Base-by-base conservation (phyloP, 2,329 filamentous ascomycete genomes). In the Cladophialophora immunda region DNA sequence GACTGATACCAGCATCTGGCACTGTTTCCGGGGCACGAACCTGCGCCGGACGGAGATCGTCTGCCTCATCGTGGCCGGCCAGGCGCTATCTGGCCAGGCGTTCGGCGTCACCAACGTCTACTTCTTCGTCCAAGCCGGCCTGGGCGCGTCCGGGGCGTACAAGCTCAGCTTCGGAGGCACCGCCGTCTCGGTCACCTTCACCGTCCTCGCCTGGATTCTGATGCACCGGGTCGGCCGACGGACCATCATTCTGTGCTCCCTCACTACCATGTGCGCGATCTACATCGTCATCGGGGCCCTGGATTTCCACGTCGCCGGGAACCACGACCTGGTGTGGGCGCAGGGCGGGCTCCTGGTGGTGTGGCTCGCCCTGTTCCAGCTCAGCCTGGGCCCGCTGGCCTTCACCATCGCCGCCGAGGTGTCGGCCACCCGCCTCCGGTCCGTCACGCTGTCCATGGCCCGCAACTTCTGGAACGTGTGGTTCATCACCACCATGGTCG, bases 101-200 rank as follows among this genome's bases (percentile, higher is more conserved):
- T 69, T 79, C 27, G 76, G 2, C 63, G 74, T 15, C 72, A 74
- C 9, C 74, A 73, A 70, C 69, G 74, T 65, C 58, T 76, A 11
- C 0, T 76, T 81, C 1, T 69, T 81, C 58, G 77, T 85, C 68
- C 83, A 86, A 71, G 86, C 86, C 3, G 87, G 87, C 1, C 74
- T 89, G 25, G 71, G 76, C 0, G 78, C 81, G 0, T 76, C 78
- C 13, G 79, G 82, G 22, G 81, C 86, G 0, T 89, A 87, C 67
- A 79, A 84, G 62, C 70, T 74, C 7, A 41, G n/a, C 17, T n/a
- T 81, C 76, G 64, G 67, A 71, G 6, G 75, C 76, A 78, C 76
- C 78, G 59, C 70, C 70, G 1, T 67, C 76, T 8, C 73, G 70
- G 76, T 70, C 75, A 8, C 76, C 15, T 76, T 75, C 17, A 72